Percentiles rank a stretch among this genome's conserved stretches.
Evolutionary conservation across 2,329 filamentous ascomycete genomes (phyloP).

Genomic region (Pseudogymnoascus sp.): DNA sequence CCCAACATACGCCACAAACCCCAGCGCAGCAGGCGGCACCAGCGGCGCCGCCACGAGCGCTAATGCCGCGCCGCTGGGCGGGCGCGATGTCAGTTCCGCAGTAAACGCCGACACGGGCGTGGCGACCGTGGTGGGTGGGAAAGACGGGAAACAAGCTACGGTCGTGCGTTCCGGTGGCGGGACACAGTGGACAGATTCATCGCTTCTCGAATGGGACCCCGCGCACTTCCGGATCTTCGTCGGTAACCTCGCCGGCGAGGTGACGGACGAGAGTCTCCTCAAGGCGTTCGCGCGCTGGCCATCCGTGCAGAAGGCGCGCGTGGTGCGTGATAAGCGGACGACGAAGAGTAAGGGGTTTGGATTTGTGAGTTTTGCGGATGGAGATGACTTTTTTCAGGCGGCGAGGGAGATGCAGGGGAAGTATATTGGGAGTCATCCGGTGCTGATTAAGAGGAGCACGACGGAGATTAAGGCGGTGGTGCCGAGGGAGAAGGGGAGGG

Average conservation of each 20-base stretch:
- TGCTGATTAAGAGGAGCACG: conserved; percentile 76
- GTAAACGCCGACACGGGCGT: conserved; percentile 39
- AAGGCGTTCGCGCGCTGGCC: conserved; percentile 88
- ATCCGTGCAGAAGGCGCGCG: conserved; percentile 84
- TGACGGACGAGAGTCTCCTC: conserved; percentile 87
- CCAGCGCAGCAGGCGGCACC: conserved; percentile 32
- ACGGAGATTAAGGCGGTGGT: conserved; percentile 78
- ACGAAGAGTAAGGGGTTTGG: conserved; percentile 95
- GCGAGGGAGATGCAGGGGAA: conserved; percentile 98
- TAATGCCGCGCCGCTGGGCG: conserved; percentile 36
- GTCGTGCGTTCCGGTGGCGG: conserved; percentile 84
- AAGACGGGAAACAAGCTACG: conserved; percentile 65
- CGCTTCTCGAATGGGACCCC: conserved; percentile 91
- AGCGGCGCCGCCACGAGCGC: conserved; percentile 36
- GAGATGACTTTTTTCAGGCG: conserved; percentile 92
- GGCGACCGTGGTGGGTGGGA: conserved; percentile 31
- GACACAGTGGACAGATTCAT: conserved; percentile 82
- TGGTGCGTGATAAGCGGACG: conserved; percentile 90
- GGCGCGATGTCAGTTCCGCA: conserved; percentile 28
- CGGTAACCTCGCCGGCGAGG: conserved; percentile 92
- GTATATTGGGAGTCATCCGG: conserved; percentile 96
- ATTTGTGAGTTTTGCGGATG: conserved; percentile 91
- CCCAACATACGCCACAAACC: conserved; percentile 24
- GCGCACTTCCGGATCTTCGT: conserved; percentile 91
- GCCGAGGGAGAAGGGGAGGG: conserved; percentile 45